Evolutionary conservation across 2,329 filamentous ascomycete species (phyloP).

Genomic region (Xylaria hypoxylon): DNA sequence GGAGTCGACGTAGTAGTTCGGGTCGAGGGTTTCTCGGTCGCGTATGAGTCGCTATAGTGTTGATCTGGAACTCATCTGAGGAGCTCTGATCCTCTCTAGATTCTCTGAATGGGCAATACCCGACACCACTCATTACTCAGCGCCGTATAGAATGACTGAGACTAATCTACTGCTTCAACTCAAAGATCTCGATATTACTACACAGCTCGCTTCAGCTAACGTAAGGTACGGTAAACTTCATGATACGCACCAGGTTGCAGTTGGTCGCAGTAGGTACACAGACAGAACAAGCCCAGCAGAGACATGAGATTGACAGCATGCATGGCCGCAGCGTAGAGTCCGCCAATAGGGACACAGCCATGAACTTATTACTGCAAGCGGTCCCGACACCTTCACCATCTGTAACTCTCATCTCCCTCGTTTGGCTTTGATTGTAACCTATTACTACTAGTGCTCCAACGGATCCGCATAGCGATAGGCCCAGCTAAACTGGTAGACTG

Average conservation of each 20-base stretch:
- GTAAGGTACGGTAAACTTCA: slow-evolving; percentile 35
- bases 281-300: slow-evolving; percentile 28
- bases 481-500: slow-evolving; percentile 22
- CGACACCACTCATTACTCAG: neutral
- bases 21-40: slow-evolving; percentile 2
- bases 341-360: slow-evolving; percentile 38
- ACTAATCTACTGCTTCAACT: slow-evolving; percentile 15
- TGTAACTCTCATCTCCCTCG: slow-evolving; percentile 39
- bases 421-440: slow-evolving; percentile 29
- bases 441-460: slow-evolving; percentile 23
- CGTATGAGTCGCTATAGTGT: slow-evolving; percentile 9
- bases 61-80: slow-evolving; percentile 1
- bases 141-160: slow-evolving; percentile 16
- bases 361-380: slow-evolving; percentile 32
- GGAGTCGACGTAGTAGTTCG: neutral
- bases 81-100: neutral
- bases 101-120: slow-evolving; percentile 4
- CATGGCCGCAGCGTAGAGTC: slow-evolving; percentile 28
- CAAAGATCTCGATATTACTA: slow-evolving; percentile 27
- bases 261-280: slow-evolving; percentile 29
- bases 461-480: slow-evolving; percentile 27
- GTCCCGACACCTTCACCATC: slow-evolving; percentile 41
- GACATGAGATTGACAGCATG: slow-evolving; percentile 32
- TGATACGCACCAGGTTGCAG: slow-evolving; percentile 37
- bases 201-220: slow-evolving; percentile 26